Base-by-base conservation (phyloP, 2,329 filamentous ascomycete genomes). In the Chalaropsis thielavioides region DNA sequence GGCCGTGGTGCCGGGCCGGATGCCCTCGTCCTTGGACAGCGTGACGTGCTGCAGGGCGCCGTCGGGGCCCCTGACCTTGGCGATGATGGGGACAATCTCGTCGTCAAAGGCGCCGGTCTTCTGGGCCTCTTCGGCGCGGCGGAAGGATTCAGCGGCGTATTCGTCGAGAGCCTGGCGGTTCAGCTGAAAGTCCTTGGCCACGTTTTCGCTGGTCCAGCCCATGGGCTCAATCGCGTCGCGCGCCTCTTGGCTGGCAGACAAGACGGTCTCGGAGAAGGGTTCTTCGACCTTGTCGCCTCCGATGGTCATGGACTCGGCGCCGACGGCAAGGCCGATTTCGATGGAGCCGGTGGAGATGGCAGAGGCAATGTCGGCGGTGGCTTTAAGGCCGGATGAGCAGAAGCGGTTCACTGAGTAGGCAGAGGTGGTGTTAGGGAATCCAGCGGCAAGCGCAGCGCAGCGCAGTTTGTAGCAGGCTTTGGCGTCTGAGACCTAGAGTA, bases 171-270 rank as follows among this genome's bases (percentile, higher is more conserved):
- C 77, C 73, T 92, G 85, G 68, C 94, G 84, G 1, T 83, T 78
- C 73, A 99, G 86, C 73, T 87, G 83, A 75, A 97, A 97, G 77
- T 97, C 94, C 61, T 84, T 84, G 71, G 87, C 90, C 35, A 99
- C 91, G 73, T 97, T 97, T 80, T 99, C 94, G 67, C 88, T 92
- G 2, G 94, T 99, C 83, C 95, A 95, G 24, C 94, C 94, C 94
- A 99, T 99, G 69, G 92, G 89, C 81, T 91, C 84, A 84, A 92
- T 84, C 80, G 91, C 94, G 77, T 97, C 92, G 59, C 76, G 76
- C 0, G 90, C 83, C 73, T 96, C 90, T 73, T 90, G 87, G 77
- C 82, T 88, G 72, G 81, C 78, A 70, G 78, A 74, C 59, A 89
- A 78, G n/a, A 66, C 65, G 68, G 87, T 85, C 69, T 87, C 84